Percentiles rank a stretch among this genome's conserved stretches.
Evolutionary conservation across 352 stramenopile species (phyloP).

Genomic region (Globisporangium camurandrum): DNA sequence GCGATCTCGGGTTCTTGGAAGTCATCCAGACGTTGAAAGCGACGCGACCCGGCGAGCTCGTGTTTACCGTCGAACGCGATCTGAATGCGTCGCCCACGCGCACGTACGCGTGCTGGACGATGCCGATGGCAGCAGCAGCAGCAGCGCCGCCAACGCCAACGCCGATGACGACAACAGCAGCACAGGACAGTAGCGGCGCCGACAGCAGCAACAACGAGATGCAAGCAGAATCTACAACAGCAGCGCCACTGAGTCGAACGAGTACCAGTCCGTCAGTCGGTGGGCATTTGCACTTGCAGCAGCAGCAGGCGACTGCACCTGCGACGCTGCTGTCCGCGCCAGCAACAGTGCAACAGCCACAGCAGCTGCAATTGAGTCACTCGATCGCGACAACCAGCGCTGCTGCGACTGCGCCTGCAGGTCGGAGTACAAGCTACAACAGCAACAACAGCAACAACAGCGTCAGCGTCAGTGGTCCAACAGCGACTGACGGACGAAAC

Average conservation of each 20-base stretch:
- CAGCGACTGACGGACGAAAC: too few species aligned
- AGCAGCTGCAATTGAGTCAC: background rate
- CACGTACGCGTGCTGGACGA: conserved; percentile 3
- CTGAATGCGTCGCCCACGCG: conserved; percentile 1
- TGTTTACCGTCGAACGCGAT: conserved; percentile 50
- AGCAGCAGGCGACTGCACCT: too few species aligned
- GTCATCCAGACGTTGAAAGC: conserved; percentile 57
- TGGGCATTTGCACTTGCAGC: too few species aligned
- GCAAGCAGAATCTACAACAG: too few species aligned
- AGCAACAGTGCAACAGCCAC: background rate
- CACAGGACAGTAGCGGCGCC: background rate
- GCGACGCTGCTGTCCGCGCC: background rate
- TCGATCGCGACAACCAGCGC: too few species aligned
- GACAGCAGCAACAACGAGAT: too few species aligned
- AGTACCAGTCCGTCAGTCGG: too few species aligned
- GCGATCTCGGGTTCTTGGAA: conserved; percentile 37
- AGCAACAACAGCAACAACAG: background rate
- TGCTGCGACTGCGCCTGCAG: background rate
- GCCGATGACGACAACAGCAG: background rate
- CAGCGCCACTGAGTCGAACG: too few species aligned
- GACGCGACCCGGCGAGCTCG: conserved; percentile 31
- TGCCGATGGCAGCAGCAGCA: background rate
- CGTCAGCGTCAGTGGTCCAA: background rate
- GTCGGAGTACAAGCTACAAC: background rate
- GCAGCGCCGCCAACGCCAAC: too few species aligned